Evolutionary conservation across 2,329 filamentous ascomycete genomes (phyloP).

Genomic region (Fulvia fulva): DNA sequence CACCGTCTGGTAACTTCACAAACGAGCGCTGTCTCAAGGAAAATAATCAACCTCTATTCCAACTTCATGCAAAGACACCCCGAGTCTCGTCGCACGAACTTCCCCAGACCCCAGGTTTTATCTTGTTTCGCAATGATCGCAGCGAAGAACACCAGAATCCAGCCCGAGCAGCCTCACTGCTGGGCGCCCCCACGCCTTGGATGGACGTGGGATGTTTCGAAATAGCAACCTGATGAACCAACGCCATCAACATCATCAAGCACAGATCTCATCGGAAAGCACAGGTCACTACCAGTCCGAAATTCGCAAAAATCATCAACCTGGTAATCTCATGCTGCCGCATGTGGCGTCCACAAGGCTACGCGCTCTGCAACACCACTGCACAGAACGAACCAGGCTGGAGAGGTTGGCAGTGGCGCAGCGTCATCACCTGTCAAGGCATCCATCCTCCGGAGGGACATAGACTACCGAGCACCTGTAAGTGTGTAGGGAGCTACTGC

Average conservation of each 20-base stretch:
- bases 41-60: background rate
- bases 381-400: background rate
- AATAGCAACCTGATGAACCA: background rate
- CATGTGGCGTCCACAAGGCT: background rate
- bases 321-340: background rate
- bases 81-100: background rate
- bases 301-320: background rate
- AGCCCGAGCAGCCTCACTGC: background rate
- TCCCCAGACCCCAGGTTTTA: slow-evolving; percentile 1
- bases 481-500: background rate
- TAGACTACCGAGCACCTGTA: background rate
- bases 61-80: background rate
- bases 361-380: background rate
- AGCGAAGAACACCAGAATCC: background rate
- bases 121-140: background rate
- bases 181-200: too few relatives aligned
- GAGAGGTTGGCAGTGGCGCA: background rate
- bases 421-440: too few relatives aligned
- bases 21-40: background rate
- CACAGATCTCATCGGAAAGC: background rate
- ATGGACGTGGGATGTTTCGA: background rate
- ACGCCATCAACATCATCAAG: slow-evolving; percentile 2
- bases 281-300: too few relatives aligned
- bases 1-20: background rate
- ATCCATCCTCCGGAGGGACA: too few relatives aligned